phyloP scores from a whole-genome alignment of 495 filamentous ascomycete species.

The Amniculicola lignicola region DNA sequence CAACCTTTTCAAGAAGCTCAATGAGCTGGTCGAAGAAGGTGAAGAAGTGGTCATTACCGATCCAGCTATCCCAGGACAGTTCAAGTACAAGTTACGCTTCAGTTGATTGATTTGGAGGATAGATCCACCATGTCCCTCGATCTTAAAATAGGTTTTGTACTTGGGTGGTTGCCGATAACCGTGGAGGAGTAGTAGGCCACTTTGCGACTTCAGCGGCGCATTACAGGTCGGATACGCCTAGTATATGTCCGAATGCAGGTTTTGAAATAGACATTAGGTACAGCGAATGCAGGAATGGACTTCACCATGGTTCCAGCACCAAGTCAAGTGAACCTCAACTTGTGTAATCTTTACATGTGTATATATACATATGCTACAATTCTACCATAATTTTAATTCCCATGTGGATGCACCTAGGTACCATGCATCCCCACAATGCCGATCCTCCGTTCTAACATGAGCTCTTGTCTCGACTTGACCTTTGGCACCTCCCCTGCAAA shows the following conservation, averaged over 20 bases:
- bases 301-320: too few species aligned
- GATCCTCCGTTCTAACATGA: slow-evolving; percentile 10
- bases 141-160: too few species aligned
- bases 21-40: slow-evolving; percentile 60
- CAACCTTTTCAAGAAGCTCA: slow-evolving; percentile 75
- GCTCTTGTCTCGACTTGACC: not conserved
- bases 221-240: too few species aligned
- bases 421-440: slow-evolving; percentile 22
- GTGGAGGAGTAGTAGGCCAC: too few species aligned
- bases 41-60: slow-evolving; percentile 81
- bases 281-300: too few species aligned
- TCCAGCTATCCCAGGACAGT: slow-evolving; percentile 61
- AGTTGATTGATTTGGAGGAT: too few species aligned
- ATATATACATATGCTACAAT: slow-evolving; percentile 20
- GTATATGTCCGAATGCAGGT: too few species aligned
- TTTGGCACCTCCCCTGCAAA: slow-evolving; percentile 20
- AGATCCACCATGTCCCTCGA: too few species aligned
- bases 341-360: slow-evolving; percentile 1
- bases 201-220: too few species aligned
- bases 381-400: not conserved
- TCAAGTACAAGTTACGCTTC: slow-evolving; percentile 60
- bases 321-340: too few species aligned
- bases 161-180: too few species aligned
- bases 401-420: slow-evolving; percentile 4
- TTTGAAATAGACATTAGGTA: too few species aligned